phyloP scores from a whole-genome alignment of 768 basidiomycete species.

The Termitomyces sp. region DNA sequence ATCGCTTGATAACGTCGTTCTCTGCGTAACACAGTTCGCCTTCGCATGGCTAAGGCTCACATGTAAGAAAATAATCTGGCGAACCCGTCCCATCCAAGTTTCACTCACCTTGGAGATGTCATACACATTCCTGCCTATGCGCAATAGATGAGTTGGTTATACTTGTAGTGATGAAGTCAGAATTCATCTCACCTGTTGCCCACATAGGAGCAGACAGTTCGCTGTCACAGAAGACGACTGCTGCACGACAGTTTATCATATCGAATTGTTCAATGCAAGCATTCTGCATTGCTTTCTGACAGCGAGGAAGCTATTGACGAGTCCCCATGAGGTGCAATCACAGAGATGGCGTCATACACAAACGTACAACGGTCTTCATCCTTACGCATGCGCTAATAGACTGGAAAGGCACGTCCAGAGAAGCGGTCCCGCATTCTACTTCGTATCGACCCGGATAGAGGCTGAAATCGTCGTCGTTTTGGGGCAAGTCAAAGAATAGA shows the following conservation, averaged over 20 bases:
- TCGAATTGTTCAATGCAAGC: conserved; percentile 67
- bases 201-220: conserved; percentile 38
- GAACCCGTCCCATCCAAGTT: no score
- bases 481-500: background rate
- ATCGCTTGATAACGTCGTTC: conserved; percentile 13
- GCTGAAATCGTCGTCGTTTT: conserved; percentile 14
- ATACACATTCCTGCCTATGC: conserved; percentile 18
- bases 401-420: conserved; percentile 48
- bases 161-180: background rate
- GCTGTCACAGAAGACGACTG: conserved; percentile 58
- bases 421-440: conserved; percentile 56
- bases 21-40: conserved; percentile 20
- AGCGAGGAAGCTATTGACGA: conserved; percentile 55
- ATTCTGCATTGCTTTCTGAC: conserved; percentile 49
- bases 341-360: conserved; percentile 11
- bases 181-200: conserved; percentile 33
- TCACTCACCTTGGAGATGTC: conserved; percentile 18
- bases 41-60: conserved; percentile 12
- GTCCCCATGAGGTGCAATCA: background rate
- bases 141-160: background rate
- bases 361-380: conserved; percentile 54
- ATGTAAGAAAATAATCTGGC: background rate
- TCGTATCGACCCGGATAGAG: conserved; percentile 46
- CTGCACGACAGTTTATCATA: conserved; percentile 59
- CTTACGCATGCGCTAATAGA: conserved; percentile 50